Evolutionary conservation across 805 yeast genomes (phyloP).

Genomic region (Wilhelminamyces savonicus): DNA sequence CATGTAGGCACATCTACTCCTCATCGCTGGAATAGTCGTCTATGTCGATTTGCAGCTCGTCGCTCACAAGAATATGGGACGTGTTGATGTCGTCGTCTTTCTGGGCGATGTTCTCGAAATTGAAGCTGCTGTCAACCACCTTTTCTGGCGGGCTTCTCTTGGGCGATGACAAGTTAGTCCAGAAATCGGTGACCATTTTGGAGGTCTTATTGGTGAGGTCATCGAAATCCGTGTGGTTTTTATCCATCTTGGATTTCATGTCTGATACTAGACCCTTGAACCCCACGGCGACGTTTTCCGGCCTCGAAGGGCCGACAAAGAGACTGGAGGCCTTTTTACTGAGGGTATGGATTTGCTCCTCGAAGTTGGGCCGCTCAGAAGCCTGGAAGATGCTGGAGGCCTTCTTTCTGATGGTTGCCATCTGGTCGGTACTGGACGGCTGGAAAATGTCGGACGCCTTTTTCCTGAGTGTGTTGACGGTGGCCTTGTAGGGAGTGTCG

Average conservation of each 20-base stretch:
- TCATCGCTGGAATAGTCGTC: too few species aligned
- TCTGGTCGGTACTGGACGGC: slow-evolving; percentile 3
- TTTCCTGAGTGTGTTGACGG: slow-evolving; percentile 6
- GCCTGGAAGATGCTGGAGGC: slow-evolving; percentile 5
- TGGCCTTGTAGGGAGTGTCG: slow-evolving; percentile 1
- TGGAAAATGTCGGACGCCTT: slow-evolving; percentile 17
- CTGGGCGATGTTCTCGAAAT: slow-evolving; percentile 21
- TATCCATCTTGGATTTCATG: slow-evolving; percentile 7
- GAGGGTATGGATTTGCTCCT: too few species aligned
- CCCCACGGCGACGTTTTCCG: neutral
- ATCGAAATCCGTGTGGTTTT: slow-evolving; percentile 16
- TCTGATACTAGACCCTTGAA: slow-evolving; percentile 1
- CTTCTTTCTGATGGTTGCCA: slow-evolving; percentile 2
- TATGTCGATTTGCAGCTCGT: slow-evolving; percentile 7
- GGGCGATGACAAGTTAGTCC: slow-evolving; percentile 19
- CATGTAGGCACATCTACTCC: neutral
- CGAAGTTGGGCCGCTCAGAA: neutral
- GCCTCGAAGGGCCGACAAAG: neutral
- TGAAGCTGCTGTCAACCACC: slow-evolving; percentile 19
- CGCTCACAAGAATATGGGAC: slow-evolving; percentile 9
- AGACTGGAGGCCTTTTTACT: neutral
- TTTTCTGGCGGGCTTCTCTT: slow-evolving; percentile 8
- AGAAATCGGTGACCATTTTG: slow-evolving; percentile 17
- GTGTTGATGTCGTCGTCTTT: slow-evolving; percentile 4
- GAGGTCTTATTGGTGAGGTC: slow-evolving; percentile 19